phyloP scores from a whole-genome alignment of 148 eudicot species.

The Arbutus unedo region DNA sequence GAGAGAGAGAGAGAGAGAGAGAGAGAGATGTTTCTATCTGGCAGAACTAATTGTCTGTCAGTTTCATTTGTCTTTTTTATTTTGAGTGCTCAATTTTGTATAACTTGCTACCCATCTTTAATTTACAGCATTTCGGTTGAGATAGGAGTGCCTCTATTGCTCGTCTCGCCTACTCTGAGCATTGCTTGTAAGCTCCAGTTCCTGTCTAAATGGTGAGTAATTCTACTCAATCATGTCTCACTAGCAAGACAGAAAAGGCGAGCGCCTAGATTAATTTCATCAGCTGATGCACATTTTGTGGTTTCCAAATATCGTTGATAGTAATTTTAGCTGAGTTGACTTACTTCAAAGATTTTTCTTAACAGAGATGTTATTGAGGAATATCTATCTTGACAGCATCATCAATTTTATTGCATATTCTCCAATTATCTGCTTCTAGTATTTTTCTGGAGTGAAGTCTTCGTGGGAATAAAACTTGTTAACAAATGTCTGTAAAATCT shows the following conservation, averaged over 20 bases:
- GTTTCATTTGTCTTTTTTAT: background rate
- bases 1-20: too few relatives aligned
- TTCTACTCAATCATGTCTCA: background rate
- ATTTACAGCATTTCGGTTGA: slow-evolving; percentile 12
- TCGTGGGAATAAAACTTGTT: background rate
- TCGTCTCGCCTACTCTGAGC: background rate
- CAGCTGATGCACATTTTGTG: background rate
- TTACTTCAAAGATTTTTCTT: background rate
- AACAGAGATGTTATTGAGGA: background rate
- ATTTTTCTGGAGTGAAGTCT: background rate
- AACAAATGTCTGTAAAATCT: background rate
- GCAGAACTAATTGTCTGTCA: background rate
- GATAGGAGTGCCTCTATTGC: background rate
- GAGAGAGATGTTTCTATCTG: background rate
- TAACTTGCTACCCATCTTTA: background rate
- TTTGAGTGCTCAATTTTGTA: background rate
- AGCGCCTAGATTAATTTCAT: background rate
- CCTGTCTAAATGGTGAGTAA: background rate
- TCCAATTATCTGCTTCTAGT: background rate
- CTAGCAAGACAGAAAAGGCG: too few relatives aligned
- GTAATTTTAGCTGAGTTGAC: background rate
- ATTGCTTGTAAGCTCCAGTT: background rate
- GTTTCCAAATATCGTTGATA: background rate
- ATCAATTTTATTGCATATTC: background rate
- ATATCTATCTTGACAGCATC: background rate